phyloP scores from a whole-genome alignment of 192 early-diverging fungal genomes.

The Entomortierella parvispora region DNA sequence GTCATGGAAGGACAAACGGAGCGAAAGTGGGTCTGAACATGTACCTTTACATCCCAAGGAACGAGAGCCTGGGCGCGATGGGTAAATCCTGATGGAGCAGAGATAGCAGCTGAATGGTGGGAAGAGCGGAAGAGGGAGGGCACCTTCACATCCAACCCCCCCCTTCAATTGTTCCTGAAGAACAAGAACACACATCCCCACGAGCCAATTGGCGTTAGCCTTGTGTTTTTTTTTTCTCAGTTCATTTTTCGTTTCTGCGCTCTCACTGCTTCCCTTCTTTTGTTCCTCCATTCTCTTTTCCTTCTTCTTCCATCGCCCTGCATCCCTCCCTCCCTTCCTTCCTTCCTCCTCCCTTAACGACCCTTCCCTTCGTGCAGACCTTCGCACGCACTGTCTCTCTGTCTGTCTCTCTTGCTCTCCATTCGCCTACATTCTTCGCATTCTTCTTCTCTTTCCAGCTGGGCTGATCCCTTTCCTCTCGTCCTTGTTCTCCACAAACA shows the following conservation, averaged over 20 bases:
- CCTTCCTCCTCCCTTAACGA: not conserved
- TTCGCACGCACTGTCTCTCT: too few species aligned
- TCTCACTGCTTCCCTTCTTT: not conserved
- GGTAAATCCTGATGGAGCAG: too few species aligned
- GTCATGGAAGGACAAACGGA: too few species aligned
- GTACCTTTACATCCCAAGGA: too few species aligned
- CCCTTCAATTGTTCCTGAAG: too few species aligned
- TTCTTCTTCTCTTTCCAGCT: not conserved
- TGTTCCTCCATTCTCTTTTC: not conserved
- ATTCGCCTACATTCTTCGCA: not conserved
- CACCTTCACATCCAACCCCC: too few species aligned
- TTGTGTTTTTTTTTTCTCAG: not conserved
- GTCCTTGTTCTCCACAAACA: not conserved
- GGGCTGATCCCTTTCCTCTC: not conserved
- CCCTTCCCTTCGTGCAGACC: too few species aligned
- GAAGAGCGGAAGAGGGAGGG: too few species aligned
- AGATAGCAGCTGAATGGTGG: too few species aligned
- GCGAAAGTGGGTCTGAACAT: too few species aligned
- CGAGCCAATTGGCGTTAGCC: not conserved
- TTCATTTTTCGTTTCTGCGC: not conserved
- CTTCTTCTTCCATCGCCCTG: not conserved
- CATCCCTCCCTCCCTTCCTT: constrained; percentile 1
- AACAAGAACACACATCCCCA: too few species aligned
- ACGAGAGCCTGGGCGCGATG: too few species aligned
- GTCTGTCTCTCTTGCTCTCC: not conserved